phyloP scores from a whole-genome alignment of 2,329 filamentous ascomycete genomes.

The Colletotrichum costaricense region DNA sequence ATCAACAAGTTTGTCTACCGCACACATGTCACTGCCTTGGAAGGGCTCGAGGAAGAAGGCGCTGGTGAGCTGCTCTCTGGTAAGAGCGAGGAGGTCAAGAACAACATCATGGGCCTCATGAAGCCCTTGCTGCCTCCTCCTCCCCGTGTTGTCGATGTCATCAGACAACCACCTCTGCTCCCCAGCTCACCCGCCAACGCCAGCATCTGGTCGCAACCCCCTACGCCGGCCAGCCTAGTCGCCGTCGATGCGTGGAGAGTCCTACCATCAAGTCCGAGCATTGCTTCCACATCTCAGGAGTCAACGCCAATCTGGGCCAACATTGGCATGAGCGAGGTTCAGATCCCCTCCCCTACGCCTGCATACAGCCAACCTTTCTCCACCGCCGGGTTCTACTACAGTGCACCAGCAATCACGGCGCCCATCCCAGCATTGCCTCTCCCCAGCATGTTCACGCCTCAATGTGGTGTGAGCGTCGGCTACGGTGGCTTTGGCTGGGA shows the following conservation, averaged over 20 bases:
- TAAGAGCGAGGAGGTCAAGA: constrained; percentile 94
- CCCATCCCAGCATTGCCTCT: constrained; percentile 83
- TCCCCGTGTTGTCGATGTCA: constrained; percentile 88
- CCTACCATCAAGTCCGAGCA: constrained; percentile 87
- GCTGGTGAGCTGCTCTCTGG: constrained; percentile 92
- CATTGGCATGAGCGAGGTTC: constrained; percentile 79
- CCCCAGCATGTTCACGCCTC: constrained; percentile 86
- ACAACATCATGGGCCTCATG: constrained; percentile 84
- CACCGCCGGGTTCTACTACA: constrained; percentile 81
- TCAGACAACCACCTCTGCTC: constrained; percentile 86
- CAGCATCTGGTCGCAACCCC: constrained; percentile 79
- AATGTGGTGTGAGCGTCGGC: constrained; percentile 83
- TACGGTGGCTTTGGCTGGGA: constrained; percentile 89
- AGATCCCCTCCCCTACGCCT: constrained; percentile 81
- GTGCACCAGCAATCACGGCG: constrained; percentile 78
- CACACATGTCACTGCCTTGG: constrained; percentile 86
- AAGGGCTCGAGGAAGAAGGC: constrained; percentile 96
- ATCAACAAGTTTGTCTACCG: constrained; percentile 98
- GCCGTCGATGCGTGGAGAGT: constrained; percentile 91
- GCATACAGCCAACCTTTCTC: constrained; percentile 84
- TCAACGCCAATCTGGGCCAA: constrained; percentile 82
- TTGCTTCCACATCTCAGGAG: constrained; percentile 77
- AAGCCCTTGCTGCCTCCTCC: constrained; percentile 88
- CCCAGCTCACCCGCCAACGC: constrained; percentile 82
- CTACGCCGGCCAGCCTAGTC: constrained; percentile 72